Evolutionary conservation across 345 rosid species (phyloP).

Genomic region (Angophora floribunda): DNA sequence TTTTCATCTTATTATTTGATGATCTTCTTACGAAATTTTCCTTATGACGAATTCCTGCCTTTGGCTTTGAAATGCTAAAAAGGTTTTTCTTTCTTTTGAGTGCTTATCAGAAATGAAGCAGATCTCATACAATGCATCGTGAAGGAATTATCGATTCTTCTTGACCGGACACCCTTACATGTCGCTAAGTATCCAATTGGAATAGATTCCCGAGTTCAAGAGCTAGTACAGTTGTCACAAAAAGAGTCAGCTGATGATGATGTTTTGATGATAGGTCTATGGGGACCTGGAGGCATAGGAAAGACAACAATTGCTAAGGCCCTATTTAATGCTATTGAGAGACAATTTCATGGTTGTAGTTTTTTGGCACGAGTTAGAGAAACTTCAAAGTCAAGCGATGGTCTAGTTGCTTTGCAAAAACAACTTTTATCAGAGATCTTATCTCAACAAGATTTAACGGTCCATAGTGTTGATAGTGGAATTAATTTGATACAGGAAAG

Average conservation of each 20-base stretch:
- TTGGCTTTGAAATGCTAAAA: background rate
- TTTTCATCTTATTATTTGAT: too few relatives aligned
- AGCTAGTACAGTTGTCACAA: background rate
- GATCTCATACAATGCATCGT: background rate
- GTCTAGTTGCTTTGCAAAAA: background rate
- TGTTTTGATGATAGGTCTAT: background rate
- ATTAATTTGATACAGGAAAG: background rate
- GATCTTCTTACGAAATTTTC: background rate
- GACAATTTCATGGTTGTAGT: background rate
- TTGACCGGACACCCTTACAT: background rate
- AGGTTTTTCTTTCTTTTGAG: background rate
- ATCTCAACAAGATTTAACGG: fast-evolving
- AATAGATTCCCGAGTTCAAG: background rate
- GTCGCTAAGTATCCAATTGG: background rate
- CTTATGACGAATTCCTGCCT: background rate
- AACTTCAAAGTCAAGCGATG: background rate
- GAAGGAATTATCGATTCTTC: background rate
- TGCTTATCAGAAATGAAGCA: background rate
- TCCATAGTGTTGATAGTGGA: fast-evolving
- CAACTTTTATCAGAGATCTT: background rate
- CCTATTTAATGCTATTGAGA: background rate
- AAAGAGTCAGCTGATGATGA: background rate
- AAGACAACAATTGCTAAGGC: background rate
- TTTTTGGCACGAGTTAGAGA: background rate
- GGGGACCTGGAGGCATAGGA: background rate